phyloP scores from a whole-genome alignment of 2,329 filamentous ascomycete genomes.

The Venturia pyrina region DNA sequence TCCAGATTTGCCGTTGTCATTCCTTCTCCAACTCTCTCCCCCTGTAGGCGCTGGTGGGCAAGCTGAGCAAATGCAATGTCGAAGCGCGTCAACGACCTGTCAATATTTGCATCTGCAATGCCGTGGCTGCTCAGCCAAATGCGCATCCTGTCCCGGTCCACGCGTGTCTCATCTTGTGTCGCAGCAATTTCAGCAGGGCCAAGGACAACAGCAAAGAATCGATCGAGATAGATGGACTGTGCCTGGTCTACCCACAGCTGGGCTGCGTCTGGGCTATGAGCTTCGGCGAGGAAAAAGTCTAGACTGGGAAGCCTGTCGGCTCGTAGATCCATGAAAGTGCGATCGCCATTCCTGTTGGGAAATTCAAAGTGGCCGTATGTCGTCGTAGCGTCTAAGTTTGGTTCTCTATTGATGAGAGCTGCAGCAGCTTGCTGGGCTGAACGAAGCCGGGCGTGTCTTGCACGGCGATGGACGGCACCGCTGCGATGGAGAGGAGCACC shows the following conservation, averaged over 20 bases:
- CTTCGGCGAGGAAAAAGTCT: neutral
- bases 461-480: constrained; percentile 48
- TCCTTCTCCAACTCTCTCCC: neutral
- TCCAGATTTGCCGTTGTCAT: neutral
- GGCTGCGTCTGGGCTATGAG: neutral
- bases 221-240: constrained; percentile 2
- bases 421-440: neutral
- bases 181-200: neutral
- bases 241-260: neutral
- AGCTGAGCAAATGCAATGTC: neutral
- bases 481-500: constrained; percentile 46
- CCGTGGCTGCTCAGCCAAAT: neutral
- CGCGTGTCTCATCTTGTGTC: neutral
- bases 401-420: neutral
- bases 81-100: neutral
- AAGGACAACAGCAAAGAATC: neutral
- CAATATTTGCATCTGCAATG: neutral
- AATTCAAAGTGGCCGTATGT: constrained; percentile 2
- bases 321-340: constrained; percentile 5
- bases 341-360: neutral
- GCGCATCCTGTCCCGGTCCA: neutral
- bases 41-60: neutral
- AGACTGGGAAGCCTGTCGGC: neutral
- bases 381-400: neutral
- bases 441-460: neutral